phyloP scores from a whole-genome alignment of 257 asterid genomes.

The Solanum commersonii region DNA sequence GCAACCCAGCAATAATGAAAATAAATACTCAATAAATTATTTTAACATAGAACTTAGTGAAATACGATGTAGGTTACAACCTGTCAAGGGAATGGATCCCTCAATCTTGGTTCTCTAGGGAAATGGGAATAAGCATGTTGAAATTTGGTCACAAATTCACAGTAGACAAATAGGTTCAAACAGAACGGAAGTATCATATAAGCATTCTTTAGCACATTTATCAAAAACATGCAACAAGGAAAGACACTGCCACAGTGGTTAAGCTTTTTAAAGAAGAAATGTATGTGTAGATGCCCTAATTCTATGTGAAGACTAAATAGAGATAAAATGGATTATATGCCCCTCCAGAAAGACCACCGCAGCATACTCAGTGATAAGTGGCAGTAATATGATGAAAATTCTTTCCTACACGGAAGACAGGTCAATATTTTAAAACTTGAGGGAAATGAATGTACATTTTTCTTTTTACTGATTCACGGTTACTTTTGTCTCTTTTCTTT shows the following conservation, averaged over 20 bases:
- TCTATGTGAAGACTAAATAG: not conserved
- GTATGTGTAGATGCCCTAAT: not conserved
- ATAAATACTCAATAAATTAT: not conserved
- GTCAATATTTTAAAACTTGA: not conserved
- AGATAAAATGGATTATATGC: not conserved
- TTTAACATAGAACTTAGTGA: not conserved
- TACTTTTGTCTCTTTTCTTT: not conserved
- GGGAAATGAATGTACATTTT: not conserved
- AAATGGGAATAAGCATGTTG: not conserved
- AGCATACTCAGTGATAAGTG: not conserved
- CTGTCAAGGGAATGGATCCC: not conserved
- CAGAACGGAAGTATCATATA: not conserved
- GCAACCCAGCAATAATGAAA: not conserved
- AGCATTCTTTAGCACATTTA: not conserved
- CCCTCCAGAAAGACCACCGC: not conserved
- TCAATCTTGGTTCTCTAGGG: not conserved
- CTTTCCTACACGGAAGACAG: not conserved
- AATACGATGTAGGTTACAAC: not conserved
- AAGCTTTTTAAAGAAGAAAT: not conserved
- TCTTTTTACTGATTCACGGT: not conserved
- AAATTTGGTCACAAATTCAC: not conserved
- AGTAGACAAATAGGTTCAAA: not conserved
- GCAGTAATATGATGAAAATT: not conserved
- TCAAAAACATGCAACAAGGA: not conserved
- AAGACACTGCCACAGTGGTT: not conserved